Evolutionary conservation across 805 yeast genomes (phyloP), one percentile per base, ranked within the genome.

Genomic region (Blastobotrys robertii): DNA sequence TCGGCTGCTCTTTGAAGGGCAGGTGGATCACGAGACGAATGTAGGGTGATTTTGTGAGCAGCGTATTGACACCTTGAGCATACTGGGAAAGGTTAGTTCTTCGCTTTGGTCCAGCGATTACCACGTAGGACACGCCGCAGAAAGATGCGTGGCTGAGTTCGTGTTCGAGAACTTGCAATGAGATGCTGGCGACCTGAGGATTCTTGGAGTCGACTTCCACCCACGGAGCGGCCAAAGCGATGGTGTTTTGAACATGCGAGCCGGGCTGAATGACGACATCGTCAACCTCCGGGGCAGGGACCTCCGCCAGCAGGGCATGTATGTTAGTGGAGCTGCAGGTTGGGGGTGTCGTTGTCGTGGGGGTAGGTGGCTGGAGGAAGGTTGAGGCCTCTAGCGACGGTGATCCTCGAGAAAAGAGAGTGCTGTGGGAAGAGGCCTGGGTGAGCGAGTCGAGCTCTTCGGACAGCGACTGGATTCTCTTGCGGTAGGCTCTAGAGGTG

Each of bases 211-310:
- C 85, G 34, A 79, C 58, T 52, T 79, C 85, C n/a, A 79, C 64
- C 85, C 86, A 81, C 2, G 82, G 75, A 0, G 85, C 72, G 2
- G 79, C 57, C 28, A 79, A 52, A 0, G 84, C 85, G 16, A 81
- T 69, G 6, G 75, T 59, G 48, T 60, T 58, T 1, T 52, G 42
- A 2, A 67, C 56, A 51, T 73, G 73, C 0, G 56, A 48, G 1
- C 74, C 76, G 0, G 70, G 65, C 8, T 65, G 54, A 4, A 72
- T 51, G 38, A 64, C 66, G 5, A 72, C 68, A 40, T 74, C 77
- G 3, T 58, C 57, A 2, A 62, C 49, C 3, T 56, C 53, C 1
- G 77, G 76, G 10, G 58, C 50, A 1, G 73, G 72, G 1, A 69
- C 73, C 10, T 38, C 28, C 7, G 43, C 28, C 4, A 22, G n/a